A percentile compares a stretch with the other conserved stretches of the same genome.
phyloP scores from a whole-genome alignment of 306 rosid genomes.

The Medicago ruthenica region DNA sequence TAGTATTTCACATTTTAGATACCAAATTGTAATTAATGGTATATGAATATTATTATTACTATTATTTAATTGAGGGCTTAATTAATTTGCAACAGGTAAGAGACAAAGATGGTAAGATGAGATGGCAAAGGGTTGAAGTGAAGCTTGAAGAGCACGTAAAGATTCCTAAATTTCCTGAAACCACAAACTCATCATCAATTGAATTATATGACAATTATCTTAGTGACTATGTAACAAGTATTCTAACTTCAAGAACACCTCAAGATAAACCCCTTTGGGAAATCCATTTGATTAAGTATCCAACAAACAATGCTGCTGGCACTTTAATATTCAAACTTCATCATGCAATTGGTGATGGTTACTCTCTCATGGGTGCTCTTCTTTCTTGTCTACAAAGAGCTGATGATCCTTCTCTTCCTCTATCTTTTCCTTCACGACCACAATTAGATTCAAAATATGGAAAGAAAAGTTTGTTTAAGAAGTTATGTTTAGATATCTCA shows the following conservation, averaged over 20 bases:
- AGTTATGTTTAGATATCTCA: constrained; percentile 11
- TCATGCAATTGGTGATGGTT: constrained; percentile 73
- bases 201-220: constrained; percentile 48
- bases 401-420: constrained; percentile 63
- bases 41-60: too few relatives aligned
- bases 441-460: not conserved
- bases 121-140: constrained; percentile 60
- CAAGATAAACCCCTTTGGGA: constrained; percentile 63
- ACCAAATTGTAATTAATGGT: too few relatives aligned
- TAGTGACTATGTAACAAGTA: constrained; percentile 48
- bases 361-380: constrained; percentile 66
- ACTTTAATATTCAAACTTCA: constrained; percentile 54
- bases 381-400: constrained; percentile 60
- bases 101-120: constrained; percentile 43
- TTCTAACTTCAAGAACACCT: constrained; percentile 36
- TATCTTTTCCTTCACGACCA: constrained; percentile 55
- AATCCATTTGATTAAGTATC: constrained; percentile 59
- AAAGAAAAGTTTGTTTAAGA: not conserved
- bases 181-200: constrained; percentile 36
- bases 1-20: not conserved
- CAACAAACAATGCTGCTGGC: constrained; percentile 59
- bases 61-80: not conserved
- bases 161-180: constrained; percentile 48
- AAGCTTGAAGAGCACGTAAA: constrained; percentile 57
- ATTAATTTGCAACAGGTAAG: constrained; percentile 44